Evolutionary conservation across 768 basidiomycete genomes (phyloP), one percentile per base, ranked within the genome.

Genomic region (Suillus cothurnatus): DNA sequence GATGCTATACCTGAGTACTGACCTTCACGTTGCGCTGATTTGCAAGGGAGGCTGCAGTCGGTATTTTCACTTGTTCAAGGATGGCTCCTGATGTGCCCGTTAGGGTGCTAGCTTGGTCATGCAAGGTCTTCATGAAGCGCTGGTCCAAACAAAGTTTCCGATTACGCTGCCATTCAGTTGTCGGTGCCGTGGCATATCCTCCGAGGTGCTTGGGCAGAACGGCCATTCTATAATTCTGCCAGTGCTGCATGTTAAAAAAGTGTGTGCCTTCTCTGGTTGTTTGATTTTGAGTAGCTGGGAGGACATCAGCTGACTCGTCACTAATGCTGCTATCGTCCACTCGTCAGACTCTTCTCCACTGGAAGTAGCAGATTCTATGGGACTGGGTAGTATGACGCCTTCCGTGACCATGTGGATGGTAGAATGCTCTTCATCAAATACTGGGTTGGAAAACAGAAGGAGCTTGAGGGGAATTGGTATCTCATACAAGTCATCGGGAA

Each of bases 51-150:
- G 80, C 73, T 11, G 80, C 81, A 1, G 81, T 68, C 0, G 80
- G 77, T 64, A 91, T 90, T n/a, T 82, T 77, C 39, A 86, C 81
- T 61, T 82, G 82, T 69, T 85, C 78, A 31, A 91, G 74, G 8
- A 74, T 73, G 1, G 77, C 79, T 1, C 90, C 90, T 0, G 80
- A 80, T 6, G 88, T 88, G 0, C 90, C 89, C 0, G 86, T 88
- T 64, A 91, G 71, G 1, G 88, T 88, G 49, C 82, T 83, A 12
- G 90, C 89, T 52, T 86, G 85, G 61, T 80, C 76, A 61, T 88
- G 87, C 63, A 91, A 70, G 15, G 71, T 76, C 38, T 80, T 75
- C 85, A 89, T 89, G 71, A 84, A 86, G 0, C 81, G 76, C 69
- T 92, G 90, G n/a, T 85, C 80, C 17, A 71, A 69, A 19, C 77